phyloP scores from a whole-genome alignment of 441 rosid genomes.

The Francoa sonchifolia region DNA sequence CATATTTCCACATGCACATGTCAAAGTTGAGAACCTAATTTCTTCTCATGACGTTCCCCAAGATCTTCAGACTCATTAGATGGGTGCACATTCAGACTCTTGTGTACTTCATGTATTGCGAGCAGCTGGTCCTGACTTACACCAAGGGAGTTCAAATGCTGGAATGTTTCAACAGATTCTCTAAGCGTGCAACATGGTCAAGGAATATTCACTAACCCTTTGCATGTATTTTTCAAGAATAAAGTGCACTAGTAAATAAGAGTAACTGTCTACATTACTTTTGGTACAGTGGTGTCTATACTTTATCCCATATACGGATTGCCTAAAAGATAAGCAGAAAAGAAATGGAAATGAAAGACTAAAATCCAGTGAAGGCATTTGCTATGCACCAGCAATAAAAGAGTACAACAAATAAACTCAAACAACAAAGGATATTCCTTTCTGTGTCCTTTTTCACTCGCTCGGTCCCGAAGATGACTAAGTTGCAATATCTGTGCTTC shows the following conservation, averaged over 20 bases:
- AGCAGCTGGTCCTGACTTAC: conserved; percentile 60
- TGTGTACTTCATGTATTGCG: conserved; percentile 57
- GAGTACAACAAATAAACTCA: conserved; percentile 10
- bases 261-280: conserved; percentile 6
- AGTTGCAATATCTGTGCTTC: conserved; percentile 61
- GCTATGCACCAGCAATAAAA: conserved; percentile 2
- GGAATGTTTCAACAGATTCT: conserved; percentile 71
- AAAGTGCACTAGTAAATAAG: conserved; percentile 7
- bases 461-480: conserved; percentile 74
- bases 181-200: conserved; percentile 71
- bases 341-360: no score
- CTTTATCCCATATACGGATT: no score
- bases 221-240: no score
- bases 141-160: conserved; percentile 59
- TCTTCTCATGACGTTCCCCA: conserved; percentile 29
- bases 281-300: background rate
- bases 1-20: conserved; percentile 8
- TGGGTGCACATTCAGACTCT: conserved; percentile 52
- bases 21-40: conserved; percentile 32
- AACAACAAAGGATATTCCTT: conserved; percentile 83
- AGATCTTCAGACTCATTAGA: conserved; percentile 34
- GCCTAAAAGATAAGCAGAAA: no score
- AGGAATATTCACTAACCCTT: conserved; percentile 29
- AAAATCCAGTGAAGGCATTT: background rate
- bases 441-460: conserved; percentile 70